Evolutionary conservation across 202 grass and related monocot species (phyloP), one percentile per base, ranked within the genome.

Genomic region (Bolboschoenoplectus hybrid): DNA sequence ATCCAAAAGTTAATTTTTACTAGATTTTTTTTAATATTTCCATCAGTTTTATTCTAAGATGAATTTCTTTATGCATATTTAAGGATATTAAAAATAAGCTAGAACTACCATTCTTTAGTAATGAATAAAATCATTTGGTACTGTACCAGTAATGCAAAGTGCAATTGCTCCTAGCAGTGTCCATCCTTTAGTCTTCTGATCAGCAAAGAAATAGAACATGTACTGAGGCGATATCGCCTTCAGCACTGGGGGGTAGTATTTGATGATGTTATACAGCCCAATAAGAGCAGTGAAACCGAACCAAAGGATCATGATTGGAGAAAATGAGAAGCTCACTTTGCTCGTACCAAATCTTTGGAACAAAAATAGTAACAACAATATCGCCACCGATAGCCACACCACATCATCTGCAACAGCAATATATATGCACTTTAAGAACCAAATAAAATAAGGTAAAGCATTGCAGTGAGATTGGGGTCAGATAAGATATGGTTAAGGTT

Each of bases 321-420:
- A 93, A 82, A 97, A 97, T 4, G 86, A 85, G 79, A 91, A 89
- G 85, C 95, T 90, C 17, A 97, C 92, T 93, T 93, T 97, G 82
- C 86, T 85, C 17, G 95, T 97, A 53, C 95, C 95, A 80, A 87
- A 83, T 80, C 46, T 85, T 87, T 97, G 86, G 41, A 86, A 88
- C 7, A 91, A 20, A 58, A 97, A 97, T 17, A 97, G 86, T 50
- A 91, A 0, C 52, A 93, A 55, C 56, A 97, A 61, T 57, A 94
- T 94, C 73, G 85, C 63, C 78, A 93, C 92, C 0, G 73, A 88
- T 82, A 97, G 71, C 64, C 92, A 14, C 73, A 97, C 88, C 46
- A 93, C 94, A 74, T 93, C 57, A 6, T 61, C 94, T 97, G 91
- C 53, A 88, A 81, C 67, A 88, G 43, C 16, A 50, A 90, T 68